A percentile compares a stretch with the other conserved stretches of the same genome.
These are phyloP conservation scores for Acacia concinna DNA, from an alignment of 331 rosid genomes.

Conservation along the genomic window DNA sequence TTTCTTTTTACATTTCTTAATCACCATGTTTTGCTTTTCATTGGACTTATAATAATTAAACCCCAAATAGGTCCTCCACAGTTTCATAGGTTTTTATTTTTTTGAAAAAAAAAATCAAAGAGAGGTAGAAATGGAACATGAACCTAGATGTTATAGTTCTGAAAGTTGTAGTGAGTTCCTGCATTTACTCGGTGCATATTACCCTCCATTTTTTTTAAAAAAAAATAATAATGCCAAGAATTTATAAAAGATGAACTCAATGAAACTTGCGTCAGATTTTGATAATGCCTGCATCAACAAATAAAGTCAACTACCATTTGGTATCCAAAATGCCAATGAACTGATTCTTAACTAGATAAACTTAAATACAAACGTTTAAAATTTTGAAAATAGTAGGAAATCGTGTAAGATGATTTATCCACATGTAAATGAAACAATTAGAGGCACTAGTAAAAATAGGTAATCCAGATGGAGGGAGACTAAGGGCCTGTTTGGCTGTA, in stretches of 20 bases:
- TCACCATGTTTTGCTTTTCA: constrained; percentile 13
- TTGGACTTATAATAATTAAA: constrained; percentile 11
- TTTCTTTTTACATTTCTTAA: not conserved
- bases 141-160: not conserved
- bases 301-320: not conserved
- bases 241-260: not conserved
- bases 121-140: not conserved
- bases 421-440: no score
- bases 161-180: not conserved
- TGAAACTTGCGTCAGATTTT: not conserved
- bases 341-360: not conserved
- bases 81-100: not conserved
- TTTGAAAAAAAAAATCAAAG: not conserved
- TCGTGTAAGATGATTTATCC: no score
- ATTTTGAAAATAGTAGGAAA: not conserved
- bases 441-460: no score
- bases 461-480: no score
- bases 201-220: not conserved
- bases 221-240: not conserved
- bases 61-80: not conserved
- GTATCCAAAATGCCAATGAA: not conserved
- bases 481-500: no score
- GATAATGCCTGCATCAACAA: not conserved
- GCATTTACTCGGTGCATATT: not conserved
- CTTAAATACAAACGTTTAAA: not conserved